phyloP scores from a whole-genome alignment of 768 basidiomycete genomes.

The Russula dissimulans region DNA sequence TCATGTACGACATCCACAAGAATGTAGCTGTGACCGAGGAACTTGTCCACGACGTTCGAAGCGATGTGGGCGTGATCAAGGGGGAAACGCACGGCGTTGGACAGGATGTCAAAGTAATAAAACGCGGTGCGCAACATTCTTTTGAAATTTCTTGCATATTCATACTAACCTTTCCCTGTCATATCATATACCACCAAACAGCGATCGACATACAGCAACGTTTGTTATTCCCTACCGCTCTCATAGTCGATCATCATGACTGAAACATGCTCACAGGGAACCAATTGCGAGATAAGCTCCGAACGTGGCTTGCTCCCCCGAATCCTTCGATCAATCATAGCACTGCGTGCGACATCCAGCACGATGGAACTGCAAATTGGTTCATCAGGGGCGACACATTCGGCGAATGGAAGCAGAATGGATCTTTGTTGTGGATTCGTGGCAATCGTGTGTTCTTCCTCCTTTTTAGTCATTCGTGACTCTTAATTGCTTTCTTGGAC shows the following conservation, averaged over 20 bases:
- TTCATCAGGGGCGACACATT: neutral
- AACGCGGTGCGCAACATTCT: neutral
- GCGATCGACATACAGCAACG: neutral
- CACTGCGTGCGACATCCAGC: neutral
- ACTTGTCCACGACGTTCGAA: neutral
- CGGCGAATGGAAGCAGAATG: neutral
- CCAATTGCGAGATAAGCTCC: neutral
- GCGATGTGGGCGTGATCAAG: neutral
- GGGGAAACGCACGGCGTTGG: neutral
- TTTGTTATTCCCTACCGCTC: neutral
- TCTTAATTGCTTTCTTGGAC: neutral
- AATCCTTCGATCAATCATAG: constrained; percentile 4
- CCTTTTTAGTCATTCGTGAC: no score
- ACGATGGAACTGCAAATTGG: neutral
- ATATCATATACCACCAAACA: neutral
- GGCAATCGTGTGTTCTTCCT: neutral
- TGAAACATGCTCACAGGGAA: neutral
- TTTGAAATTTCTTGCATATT: neutral
- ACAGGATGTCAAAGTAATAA: neutral
- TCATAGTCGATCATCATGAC: neutral
- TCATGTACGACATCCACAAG: neutral
- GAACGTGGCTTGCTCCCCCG: neutral
- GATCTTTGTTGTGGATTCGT: constrained; percentile 1
- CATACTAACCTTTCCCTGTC: neutral
- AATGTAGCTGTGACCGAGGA: neutral